Conservation (phyloP, 768 basidiomycete genomes). For the Termitomyces heimii region DNA sequence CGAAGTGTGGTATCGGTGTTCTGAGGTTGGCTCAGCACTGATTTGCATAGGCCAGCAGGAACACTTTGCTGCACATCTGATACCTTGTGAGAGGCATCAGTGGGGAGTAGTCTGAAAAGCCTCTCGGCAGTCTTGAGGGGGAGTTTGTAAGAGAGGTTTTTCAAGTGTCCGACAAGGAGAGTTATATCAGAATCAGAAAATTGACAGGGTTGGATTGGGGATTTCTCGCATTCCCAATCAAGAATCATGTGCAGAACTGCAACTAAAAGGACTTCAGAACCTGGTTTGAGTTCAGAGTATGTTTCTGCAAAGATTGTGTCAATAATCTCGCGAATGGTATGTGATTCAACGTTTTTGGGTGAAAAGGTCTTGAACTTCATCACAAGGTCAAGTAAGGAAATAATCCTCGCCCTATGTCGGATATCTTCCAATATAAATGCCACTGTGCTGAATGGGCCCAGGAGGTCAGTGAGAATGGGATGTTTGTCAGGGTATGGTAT, state of each 20-base stretch:
- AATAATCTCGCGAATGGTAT: not conserved
- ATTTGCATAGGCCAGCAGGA: not conserved
- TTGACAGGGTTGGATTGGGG: not conserved
- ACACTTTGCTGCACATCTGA: not conserved
- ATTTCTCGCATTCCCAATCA: conserved; percentile 1
- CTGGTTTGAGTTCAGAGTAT: not conserved
- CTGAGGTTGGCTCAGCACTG: not conserved
- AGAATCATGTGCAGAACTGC: not conserved
- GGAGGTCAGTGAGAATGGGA: conserved; percentile 1
- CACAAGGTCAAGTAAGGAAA: not conserved
- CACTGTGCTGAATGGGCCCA: not conserved
- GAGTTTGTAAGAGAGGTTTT: not conserved
- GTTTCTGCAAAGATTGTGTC: not conserved
- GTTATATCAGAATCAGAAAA: conserved; percentile 3
- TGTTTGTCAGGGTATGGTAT: not conserved
- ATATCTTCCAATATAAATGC: conserved; percentile 3
- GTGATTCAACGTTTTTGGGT: not conserved
- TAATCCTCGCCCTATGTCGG: not conserved
- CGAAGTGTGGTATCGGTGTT: not conserved
- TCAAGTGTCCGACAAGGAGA: not conserved
- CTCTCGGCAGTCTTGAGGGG: not conserved
- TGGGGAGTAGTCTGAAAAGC: not conserved
- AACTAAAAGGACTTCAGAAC: not conserved
- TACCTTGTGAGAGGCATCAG: not conserved
- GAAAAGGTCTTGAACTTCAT: conserved; percentile 1